Base-by-base conservation (phyloP, 257 asterid genomes). In the Scutellaria barbata region DNA sequence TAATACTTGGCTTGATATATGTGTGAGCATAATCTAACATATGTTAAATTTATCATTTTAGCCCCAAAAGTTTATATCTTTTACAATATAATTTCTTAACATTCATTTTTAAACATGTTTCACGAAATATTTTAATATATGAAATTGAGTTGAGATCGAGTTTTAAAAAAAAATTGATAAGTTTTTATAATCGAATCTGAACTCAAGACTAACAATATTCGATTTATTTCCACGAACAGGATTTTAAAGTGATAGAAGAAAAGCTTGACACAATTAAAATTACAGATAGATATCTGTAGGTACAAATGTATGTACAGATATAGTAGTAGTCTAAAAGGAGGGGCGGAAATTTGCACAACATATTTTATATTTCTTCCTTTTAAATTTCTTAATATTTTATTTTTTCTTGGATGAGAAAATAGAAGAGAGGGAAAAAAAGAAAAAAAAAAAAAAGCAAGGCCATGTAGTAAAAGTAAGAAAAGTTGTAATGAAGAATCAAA, bases 401-500 rank as follows among this genome's bases (percentile, higher is more conserved):
- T 12, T 4, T 47, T 5, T 8, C 2, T 10, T 16, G 17, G 25
- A 20, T 51, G 35, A 30, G 35, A 30, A 30, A 30, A 30, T 30
- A 30, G 35, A 30, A 30, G 35, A 30, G 5, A 30, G 0, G 35
- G 4, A 5, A 4, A 56, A 45, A 12, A 16, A 42, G 8, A n/a
- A n/a, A n/a, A n/a, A n/a, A n/a, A 5, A 4, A 56, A 45, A 12
- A 16, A 42, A 5, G 57, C 35, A 30, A 30, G 35, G 35, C 35
- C 35, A 30, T 1, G 35, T 30, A 30, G 35, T 30, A 30, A 30
- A 30, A 30, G 35, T 30, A 30, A 51, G 57, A 17, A 11, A 25
- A 16, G 8, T 16, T 16, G 57, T 16, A 51, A 25, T 16, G 57
- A 65, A 71, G 74, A 77, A 77, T 66, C 64, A 66, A 57, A 14